phyloP scores from a whole-genome alignment of 371 early-diverging fungal genomes.

The Mortierella polycephala region DNA sequence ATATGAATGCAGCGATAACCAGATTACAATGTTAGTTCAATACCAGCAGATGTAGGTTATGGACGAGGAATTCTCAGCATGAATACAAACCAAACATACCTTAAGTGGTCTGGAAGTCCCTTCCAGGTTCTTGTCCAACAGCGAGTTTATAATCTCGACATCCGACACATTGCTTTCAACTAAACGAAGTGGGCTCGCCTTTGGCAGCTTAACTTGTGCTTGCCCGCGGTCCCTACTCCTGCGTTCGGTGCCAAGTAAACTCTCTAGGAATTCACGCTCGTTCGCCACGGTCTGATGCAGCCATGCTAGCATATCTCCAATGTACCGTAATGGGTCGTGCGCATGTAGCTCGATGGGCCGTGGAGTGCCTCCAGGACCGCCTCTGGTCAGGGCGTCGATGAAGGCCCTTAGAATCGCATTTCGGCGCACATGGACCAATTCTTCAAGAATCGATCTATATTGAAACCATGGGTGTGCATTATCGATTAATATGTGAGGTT shows the following conservation, averaged over 20 bases:
- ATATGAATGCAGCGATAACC: background rate
- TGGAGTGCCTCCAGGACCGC: conserved; percentile 87
- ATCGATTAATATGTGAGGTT: conserved; percentile 1
- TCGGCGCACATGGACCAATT: conserved; percentile 77
- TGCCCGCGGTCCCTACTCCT: conserved; percentile 33
- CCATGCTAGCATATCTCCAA: conserved; percentile 97
- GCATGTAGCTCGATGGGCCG: conserved; percentile 93
- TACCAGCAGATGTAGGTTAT: too few species aligned
- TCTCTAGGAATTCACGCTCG: conserved; percentile 89
- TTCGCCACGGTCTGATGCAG: conserved; percentile 91
- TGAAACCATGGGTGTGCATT: background rate
- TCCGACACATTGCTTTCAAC: conserved; percentile 46
- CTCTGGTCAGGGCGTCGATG: conserved; percentile 82
- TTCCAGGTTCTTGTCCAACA: conserved; percentile 79
- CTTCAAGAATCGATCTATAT: conserved; percentile 74
- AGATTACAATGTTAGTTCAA: too few species aligned
- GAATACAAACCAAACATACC: conserved; percentile 52
- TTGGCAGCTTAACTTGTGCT: conserved; percentile 26
- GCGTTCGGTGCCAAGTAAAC: conserved; percentile 62
- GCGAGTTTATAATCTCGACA: conserved; percentile 48
- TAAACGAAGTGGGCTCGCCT: conserved; percentile 45
- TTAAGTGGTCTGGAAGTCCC: conserved; percentile 82
- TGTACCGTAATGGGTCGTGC: conserved; percentile 89
- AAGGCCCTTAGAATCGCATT: conserved; percentile 80
- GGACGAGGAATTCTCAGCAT: background rate